Conservation (phyloP, 352 stramenopile species). For the Phytophthora rubi region DNA sequence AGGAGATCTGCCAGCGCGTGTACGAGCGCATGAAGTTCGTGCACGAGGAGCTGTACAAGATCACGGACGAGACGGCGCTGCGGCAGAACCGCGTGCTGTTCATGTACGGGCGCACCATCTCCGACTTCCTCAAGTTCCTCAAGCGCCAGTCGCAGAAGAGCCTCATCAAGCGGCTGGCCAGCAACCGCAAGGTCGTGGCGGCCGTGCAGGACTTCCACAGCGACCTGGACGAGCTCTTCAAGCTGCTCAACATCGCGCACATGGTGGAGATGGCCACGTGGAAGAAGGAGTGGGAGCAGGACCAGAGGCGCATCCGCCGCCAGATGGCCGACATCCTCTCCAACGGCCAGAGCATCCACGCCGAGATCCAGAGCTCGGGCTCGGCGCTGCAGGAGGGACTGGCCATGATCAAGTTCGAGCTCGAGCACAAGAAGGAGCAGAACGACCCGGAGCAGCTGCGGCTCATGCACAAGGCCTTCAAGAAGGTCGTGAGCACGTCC, state of each 20-base stretch:
- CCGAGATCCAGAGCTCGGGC: not conserved
- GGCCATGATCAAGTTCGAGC: slow-evolving; percentile 25
- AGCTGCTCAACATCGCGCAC: slow-evolving; percentile 31
- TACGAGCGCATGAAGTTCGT: slow-evolving; percentile 36
- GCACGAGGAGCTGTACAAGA: slow-evolving; percentile 41
- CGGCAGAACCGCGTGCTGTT: slow-evolving; percentile 35
- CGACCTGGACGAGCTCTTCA: slow-evolving; percentile 36
- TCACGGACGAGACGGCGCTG: slow-evolving; percentile 35
- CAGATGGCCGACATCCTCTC: slow-evolving; percentile 18
- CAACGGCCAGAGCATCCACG: slow-evolving; percentile 5
- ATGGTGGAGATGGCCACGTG: slow-evolving; percentile 28
- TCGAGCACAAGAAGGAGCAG: slow-evolving; percentile 15
- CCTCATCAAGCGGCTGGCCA: slow-evolving; percentile 20
- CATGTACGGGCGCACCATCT: slow-evolving; percentile 35
- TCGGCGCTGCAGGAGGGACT: slow-evolving; percentile 5
- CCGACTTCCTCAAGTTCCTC: slow-evolving; percentile 35
- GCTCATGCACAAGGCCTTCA: slow-evolving; percentile 18
- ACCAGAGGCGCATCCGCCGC: slow-evolving; percentile 10
- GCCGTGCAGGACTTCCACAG: slow-evolving; percentile 26
- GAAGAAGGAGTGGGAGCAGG: slow-evolving; percentile 16
- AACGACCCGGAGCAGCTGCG: slow-evolving; percentile 14
- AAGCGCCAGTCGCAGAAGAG: slow-evolving; percentile 13
- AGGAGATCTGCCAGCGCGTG: slow-evolving; percentile 25
- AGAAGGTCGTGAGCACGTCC: slow-evolving; percentile 8
- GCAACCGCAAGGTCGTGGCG: slow-evolving; percentile 28